A percentile compares a stretch with the other conserved stretches of the same genome.
These are phyloP conservation scores for Lactarius sanguifluus DNA, from an alignment of 768 basidiomycete genomes.

Conservation along the genomic window DNA sequence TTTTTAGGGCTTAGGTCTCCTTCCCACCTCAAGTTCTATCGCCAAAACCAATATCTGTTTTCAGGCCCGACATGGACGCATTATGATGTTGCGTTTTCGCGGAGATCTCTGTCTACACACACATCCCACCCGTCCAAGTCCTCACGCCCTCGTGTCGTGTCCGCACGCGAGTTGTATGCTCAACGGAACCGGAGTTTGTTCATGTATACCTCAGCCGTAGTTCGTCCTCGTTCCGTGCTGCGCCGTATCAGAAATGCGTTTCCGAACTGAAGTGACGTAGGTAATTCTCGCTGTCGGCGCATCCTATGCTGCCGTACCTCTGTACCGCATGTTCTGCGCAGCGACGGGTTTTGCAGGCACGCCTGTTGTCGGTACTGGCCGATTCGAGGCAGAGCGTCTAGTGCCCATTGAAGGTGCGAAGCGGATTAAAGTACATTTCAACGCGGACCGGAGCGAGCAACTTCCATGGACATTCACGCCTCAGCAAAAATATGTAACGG, in stretches of 20 bases:
- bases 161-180: conserved; percentile 47
- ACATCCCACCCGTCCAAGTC: conserved; percentile 16
- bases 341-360: conserved; percentile 97
- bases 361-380: conserved; percentile 83
- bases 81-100: too few species aligned
- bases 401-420: conserved; percentile 66
- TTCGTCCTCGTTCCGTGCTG: conserved; percentile 41
- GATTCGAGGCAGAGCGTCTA: conserved; percentile 82
- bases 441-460: conserved; percentile 85
- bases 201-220: conserved; percentile 83
- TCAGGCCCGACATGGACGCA: background rate
- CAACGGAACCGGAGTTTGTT: conserved; percentile 70
- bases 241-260: background rate
- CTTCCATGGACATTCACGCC: conserved; percentile 94
- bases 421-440: conserved; percentile 93
- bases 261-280: conserved; percentile 41
- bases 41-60: background rate
- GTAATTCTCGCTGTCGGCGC: conserved; percentile 76
- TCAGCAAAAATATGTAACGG: conserved; percentile 84
- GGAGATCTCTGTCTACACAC: conserved; percentile 14
- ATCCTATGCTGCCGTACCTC: conserved; percentile 95
- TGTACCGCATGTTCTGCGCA: conserved; percentile 97
- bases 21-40: background rate
- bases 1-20: background rate
- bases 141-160: conserved; percentile 33